Evolutionary conservation across 768 basidiomycete species (phyloP).

Genomic region (Lentinula aciculospora): DNA sequence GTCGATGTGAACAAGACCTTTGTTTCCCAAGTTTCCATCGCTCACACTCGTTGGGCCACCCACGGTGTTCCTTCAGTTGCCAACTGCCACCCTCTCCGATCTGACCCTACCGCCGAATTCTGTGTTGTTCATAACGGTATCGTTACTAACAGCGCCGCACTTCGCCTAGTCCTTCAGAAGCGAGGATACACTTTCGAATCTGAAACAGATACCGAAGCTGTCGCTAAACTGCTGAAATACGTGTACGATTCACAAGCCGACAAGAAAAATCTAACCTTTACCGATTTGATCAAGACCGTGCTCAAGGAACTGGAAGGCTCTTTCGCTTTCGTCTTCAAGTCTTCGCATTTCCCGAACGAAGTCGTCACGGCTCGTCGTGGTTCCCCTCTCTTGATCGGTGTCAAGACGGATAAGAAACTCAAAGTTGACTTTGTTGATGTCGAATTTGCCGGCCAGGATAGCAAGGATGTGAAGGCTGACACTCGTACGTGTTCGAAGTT

Average conservation of each 20-base stretch:
- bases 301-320: conserved; percentile 98
- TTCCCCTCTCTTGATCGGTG: conserved; percentile 93
- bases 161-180: conserved; percentile 91
- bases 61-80: conserved; percentile 83
- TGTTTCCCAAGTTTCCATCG: conserved; percentile 90
- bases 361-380: conserved; percentile 95
- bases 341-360: conserved; percentile 90
- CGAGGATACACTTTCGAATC: conserved; percentile 91
- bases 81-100: conserved; percentile 95
- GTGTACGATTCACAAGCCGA: conserved; percentile 90
- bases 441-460: conserved; percentile 79
- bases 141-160: conserved; percentile 88
- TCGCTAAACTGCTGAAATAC: conserved; percentile 94
- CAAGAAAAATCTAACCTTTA: conserved; percentile 83
- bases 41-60: conserved; percentile 99
- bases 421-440: conserved; percentile 99
- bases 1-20: conserved; percentile 74
- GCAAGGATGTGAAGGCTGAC: conserved; percentile 32
- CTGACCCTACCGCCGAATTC: conserved; percentile 79
- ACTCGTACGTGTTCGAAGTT: conserved; percentile 31
- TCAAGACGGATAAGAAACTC: conserved; percentile 99
- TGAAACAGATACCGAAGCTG: conserved; percentile 97
- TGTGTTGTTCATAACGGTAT: conserved; percentile 98
- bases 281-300: conserved; percentile 89
- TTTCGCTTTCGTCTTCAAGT: conserved; percentile 99